Evolutionary conservation across 805 yeast species (phyloP), one percentile per base, ranked within the genome.

Genomic region (Ogataea haglerorum): DNA sequence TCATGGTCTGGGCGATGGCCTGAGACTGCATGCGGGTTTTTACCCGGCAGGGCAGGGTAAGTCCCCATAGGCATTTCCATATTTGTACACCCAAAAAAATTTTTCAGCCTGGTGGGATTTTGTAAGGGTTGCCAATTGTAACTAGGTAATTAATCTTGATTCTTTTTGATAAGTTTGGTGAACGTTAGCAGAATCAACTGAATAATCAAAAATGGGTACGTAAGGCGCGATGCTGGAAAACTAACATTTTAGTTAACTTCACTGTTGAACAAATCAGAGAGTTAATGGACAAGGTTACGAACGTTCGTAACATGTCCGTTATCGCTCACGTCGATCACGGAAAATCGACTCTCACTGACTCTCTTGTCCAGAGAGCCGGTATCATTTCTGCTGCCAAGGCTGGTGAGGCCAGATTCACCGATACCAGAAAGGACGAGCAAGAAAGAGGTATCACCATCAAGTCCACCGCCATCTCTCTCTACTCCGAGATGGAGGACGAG

Each of bases 301-400:
- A 91, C 72, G 97, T 93, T 69, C 96, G 99, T 82, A 93, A 93
- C 95, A 93, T 91, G 95, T 91, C 98, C 75, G 99, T 91, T 75
- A 93, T 93, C 84, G 99, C 99, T 68, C 99, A 91, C 81, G 98
- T 91, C 85, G 99, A 91, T 82, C 99, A 93, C 82, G 99, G 99
- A 79, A 91, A 91, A 76, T 90, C 97, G 60, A 91, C 99, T 64
- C 83, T 91, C 74, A 91, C 99, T 74, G 99, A 91, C 76, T 93
- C 99, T 56, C 85, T 91, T 70, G 98, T 91, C 64, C 98, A 91
- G 80, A 85, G 84, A 67, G 99, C 99, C 60, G 99, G 99, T 88
- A 91, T 93, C 73, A 91, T 91, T 67, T 93, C 98, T 45, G 97
- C 99, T 65, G 97, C 96, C 66, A 88, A 88, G 79, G 99, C 99